Conservation (phyloP, 805 yeast genomes). For the Saccharomycopsis sp. region DNA sequence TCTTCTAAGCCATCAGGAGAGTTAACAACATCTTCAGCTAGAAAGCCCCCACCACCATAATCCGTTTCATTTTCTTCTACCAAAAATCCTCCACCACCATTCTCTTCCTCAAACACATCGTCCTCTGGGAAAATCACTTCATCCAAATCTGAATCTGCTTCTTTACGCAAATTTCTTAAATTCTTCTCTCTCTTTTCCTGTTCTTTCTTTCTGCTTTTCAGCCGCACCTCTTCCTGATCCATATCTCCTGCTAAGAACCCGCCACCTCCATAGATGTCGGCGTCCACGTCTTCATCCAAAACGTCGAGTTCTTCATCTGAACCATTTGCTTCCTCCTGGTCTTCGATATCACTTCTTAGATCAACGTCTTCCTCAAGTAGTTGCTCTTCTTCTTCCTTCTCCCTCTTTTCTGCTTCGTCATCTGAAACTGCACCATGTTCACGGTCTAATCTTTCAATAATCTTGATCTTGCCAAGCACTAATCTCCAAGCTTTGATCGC, state of each 20-base stretch:
- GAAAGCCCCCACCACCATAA: constrained; percentile 11
- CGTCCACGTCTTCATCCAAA: constrained; percentile 2
- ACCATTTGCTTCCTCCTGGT: constrained; percentile 21
- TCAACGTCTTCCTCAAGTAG: constrained; percentile 20
- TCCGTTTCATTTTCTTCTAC: constrained; percentile 1
- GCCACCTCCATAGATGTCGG: constrained; percentile 16
- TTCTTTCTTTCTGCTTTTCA: constrained; percentile 2
- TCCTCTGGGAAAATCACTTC: not conserved
- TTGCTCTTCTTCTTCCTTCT: too few species aligned
- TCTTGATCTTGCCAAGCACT: constrained; percentile 41
- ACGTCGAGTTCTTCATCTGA: too few species aligned
- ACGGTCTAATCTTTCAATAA: constrained; percentile 36
- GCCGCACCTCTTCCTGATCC: constrained; percentile 13
- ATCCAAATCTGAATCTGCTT: not conserved
- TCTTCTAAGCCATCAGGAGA: not conserved
- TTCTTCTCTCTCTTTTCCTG: not conserved
- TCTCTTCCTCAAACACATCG: not conserved
- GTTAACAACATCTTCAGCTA: too few species aligned
- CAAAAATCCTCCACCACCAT: constrained; percentile 6
- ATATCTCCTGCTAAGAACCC: constrained; percentile 19
- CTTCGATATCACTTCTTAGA: constrained; percentile 14
- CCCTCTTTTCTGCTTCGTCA: constrained; percentile 11
- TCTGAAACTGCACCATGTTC: constrained; percentile 39
- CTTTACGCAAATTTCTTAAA: not conserved
- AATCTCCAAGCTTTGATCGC: constrained; percentile 48